Evolutionary conservation across 2,329 filamentous ascomycete genomes (phyloP).

Genomic region (Raffaelea deltoideospora): DNA sequence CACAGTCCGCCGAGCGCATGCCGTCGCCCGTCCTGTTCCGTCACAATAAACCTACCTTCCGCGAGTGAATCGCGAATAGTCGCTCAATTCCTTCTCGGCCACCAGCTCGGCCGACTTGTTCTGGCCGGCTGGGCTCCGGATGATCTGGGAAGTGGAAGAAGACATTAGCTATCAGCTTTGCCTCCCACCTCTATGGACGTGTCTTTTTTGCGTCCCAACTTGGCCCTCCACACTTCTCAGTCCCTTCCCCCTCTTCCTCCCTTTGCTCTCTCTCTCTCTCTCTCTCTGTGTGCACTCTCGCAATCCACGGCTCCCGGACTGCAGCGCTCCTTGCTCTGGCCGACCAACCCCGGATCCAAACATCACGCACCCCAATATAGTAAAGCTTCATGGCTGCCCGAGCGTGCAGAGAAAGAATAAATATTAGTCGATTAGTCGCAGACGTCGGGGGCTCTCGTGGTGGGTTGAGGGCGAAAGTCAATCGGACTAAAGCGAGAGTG

Average conservation of each 20-base stretch:
- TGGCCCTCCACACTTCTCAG: background rate
- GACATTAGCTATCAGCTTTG: background rate
- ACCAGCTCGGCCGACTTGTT: conserved; percentile 6
- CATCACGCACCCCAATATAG: conserved; percentile 62
- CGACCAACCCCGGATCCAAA: too few species aligned
- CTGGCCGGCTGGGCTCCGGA: conserved; percentile 49
- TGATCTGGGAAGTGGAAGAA: conserved; percentile 42
- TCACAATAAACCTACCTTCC: conserved; percentile 41
- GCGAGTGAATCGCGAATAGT: conserved; percentile 68
- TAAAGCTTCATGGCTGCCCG: conserved; percentile 57
- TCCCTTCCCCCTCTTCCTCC: background rate
- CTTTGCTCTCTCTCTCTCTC: background rate
- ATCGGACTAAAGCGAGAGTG: too few species aligned
- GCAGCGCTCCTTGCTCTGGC: too few species aligned
- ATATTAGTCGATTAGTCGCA: too few species aligned
- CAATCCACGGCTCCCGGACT: too few species aligned
- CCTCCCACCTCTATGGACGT: too few species aligned
- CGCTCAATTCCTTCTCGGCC: conserved; percentile 61
- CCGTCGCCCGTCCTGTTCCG: too few species aligned
- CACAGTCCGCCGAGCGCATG: too few species aligned
- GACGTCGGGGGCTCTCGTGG: too few species aligned
- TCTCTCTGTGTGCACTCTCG: background rate
- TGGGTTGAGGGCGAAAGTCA: too few species aligned
- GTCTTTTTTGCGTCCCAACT: too few species aligned
- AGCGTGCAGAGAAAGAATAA: background rate